Conservation (phyloP, 108 stramenopile genomes). For the Fistulifera solaris region DNA sequence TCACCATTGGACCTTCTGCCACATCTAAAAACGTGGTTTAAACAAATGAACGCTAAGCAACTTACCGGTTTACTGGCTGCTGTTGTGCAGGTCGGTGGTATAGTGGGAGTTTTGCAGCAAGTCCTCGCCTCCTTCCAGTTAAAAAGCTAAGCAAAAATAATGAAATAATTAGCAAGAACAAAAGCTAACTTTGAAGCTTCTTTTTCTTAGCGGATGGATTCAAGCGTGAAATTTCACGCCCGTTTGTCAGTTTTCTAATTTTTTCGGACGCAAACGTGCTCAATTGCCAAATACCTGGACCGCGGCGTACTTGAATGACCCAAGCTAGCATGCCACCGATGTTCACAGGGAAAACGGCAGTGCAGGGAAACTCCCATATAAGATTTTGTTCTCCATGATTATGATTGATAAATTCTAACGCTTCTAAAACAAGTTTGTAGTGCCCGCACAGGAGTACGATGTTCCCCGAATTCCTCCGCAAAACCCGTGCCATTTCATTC, state of each 20-base stretch:
- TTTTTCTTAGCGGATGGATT: too few species aligned
- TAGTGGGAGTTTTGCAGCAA: too few species aligned
- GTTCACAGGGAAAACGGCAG: slow-evolving; percentile 45
- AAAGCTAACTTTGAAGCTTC: too few species aligned
- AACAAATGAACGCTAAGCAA: neutral
- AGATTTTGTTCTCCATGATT: neutral
- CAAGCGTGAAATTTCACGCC: too few species aligned
- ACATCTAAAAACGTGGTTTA: slow-evolving; percentile 5
- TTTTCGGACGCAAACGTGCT: too few species aligned
- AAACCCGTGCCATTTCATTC: slow-evolving; percentile 40
- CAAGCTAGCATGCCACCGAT: slow-evolving; percentile 57
- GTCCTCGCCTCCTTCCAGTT: too few species aligned
- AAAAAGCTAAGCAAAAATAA: too few species aligned
- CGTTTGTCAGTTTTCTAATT: too few species aligned
- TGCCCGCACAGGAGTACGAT: slow-evolving; percentile 42
- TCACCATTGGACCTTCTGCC: slow-evolving; percentile 11
- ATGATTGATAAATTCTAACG: slow-evolving; percentile 11
- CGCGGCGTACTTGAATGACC: slow-evolving; percentile 15
- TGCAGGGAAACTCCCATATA: slow-evolving; percentile 21
- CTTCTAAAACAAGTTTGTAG: slow-evolving; percentile 13
- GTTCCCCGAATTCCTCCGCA: slow-evolving; percentile 30
- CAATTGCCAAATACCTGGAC: neutral
- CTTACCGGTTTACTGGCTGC: too few species aligned
- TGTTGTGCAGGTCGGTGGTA: too few species aligned
- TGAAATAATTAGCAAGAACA: too few species aligned